phyloP scores from a whole-genome alignment of 1,284 basidiomycete genomes.

The Austropuccinia psidii region DNA sequence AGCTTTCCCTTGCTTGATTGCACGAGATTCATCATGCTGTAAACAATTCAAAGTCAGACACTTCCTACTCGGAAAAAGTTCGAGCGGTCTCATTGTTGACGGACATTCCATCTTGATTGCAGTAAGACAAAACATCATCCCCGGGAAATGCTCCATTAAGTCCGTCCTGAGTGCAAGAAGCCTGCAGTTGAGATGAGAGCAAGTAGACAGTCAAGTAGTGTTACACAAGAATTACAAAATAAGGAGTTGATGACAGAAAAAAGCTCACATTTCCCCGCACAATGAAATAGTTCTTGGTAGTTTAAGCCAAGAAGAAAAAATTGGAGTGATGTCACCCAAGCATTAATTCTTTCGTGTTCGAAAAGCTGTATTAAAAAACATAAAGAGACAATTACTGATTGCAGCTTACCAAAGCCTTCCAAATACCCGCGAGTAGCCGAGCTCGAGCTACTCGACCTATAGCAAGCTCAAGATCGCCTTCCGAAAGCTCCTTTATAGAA shows the following conservation, averaged over 20 bases:
- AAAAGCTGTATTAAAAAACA: neutral
- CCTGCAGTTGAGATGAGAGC: neutral
- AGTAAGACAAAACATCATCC: constrained; percentile 21
- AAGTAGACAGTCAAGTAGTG: neutral
- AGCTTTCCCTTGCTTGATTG: constrained; percentile 16
- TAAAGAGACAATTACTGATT: neutral
- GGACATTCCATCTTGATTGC: constrained; percentile 17
- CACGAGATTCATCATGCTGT: constrained; percentile 31
- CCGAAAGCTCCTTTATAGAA: constrained; percentile 9
- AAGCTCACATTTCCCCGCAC: constrained; percentile 10
- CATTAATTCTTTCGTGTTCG: neutral
- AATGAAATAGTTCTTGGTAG: constrained; percentile 12
- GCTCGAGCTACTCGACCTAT: constrained; percentile 13
- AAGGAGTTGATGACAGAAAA: too few species aligned
- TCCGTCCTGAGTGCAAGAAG: constrained; percentile 11
- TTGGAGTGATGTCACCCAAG: neutral
- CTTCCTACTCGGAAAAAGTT: neutral
- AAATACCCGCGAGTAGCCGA: constrained; percentile 27
- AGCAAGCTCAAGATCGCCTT: constrained; percentile 18
- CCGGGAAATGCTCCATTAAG: constrained; percentile 14
- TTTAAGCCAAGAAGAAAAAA: too few species aligned
- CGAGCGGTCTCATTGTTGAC: neutral
- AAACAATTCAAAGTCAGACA: neutral
- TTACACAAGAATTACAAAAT: too few species aligned
- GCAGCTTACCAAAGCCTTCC: constrained; percentile 24